These are phyloP conservation scores for Ophiostoma fasciatum DNA, from an alignment of 2,329 filamentous ascomycete genomes.

Conservation along the genomic window DNA sequence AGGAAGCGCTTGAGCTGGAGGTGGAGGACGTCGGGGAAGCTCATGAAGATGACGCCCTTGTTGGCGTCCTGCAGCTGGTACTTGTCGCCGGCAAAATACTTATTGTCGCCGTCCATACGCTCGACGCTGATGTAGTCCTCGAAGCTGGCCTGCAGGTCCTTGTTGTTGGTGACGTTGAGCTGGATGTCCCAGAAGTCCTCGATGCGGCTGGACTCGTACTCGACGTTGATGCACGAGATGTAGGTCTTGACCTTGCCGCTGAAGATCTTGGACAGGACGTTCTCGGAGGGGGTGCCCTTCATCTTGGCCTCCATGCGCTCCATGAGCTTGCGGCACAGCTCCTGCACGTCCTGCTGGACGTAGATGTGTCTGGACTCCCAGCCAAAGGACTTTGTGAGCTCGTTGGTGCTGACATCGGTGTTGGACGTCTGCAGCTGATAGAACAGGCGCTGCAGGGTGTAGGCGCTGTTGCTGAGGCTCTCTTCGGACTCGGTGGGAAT, in stretches of 20 bases:
- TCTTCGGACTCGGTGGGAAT: slow-evolving; percentile 85
- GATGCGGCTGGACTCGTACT: slow-evolving; percentile 87
- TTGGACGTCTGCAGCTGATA: slow-evolving; percentile 85
- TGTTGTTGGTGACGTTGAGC: slow-evolving; percentile 89
- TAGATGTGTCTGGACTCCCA: slow-evolving; percentile 98
- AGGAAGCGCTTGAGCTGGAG: slow-evolving; percentile 95
- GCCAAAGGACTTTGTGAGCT: slow-evolving; percentile 91
- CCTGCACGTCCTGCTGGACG: slow-evolving; percentile 96
- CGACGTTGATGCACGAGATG: slow-evolving; percentile 95
- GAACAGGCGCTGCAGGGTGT: slow-evolving; percentile 84
- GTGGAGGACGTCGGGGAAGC: slow-evolving; percentile 86
- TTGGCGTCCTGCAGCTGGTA: slow-evolving; percentile 90
- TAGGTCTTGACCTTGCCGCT: slow-evolving; percentile 98
- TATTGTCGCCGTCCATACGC: slow-evolving; percentile 94
- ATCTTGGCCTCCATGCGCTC: slow-evolving; percentile 94
- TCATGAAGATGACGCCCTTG: slow-evolving; percentile 95
- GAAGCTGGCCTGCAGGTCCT: slow-evolving; percentile 86
- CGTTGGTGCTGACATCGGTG: slow-evolving; percentile 72
- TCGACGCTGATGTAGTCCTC: slow-evolving; percentile 93
- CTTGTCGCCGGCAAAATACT: slow-evolving; percentile 84
- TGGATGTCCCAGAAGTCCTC: slow-evolving; percentile 99
- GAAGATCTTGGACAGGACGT: slow-evolving; percentile 78
- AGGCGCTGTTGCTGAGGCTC: slow-evolving; percentile 74
- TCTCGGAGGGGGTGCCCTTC: slow-evolving; percentile 90
- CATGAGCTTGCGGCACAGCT: slow-evolving; percentile 92